Base-by-base conservation (phyloP, 805 yeast species). In the Kodamaea sagamina region DNA sequence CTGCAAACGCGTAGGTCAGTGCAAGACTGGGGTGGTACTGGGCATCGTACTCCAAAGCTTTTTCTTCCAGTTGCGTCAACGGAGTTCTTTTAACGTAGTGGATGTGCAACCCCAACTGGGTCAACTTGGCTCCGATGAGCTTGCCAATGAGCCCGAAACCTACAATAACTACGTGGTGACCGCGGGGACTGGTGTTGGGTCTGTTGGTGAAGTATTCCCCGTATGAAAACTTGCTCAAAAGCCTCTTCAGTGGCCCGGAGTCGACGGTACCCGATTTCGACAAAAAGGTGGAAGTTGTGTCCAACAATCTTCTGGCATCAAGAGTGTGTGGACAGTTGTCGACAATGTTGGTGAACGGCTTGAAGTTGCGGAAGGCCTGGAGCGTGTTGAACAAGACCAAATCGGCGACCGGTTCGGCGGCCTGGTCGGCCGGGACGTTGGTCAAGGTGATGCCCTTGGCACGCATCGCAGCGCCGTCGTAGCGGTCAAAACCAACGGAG, bases 61-160 rank as follows among this genome's bases (percentile, higher is more conserved):
- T 39, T 38, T 64, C 64, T 21, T 68, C 72, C 4, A 47, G 43
- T 4, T 47, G 51, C 0, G 72, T 42, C 41, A 79, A 61, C 26
- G 67, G 61, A 0, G 68, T 67, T 52, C 89, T 71, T 51, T 83
- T 84, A 42, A 78, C 72, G 50, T 85, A 86, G 44, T 74, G 73
- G 27, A 86, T 68, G 15, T 75, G 63, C 86, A 86, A 81, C 4
- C 87, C 89, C 24, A 86, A 59, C n/a, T 65, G 66, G 37, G 66
- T 41, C 46, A 86, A 68, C 52, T 83, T 72, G 37, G 61, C 62
- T 3, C 82, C 93, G 44, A 84, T 78, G 22, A 73, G 70, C 56
- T 75, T 74, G 6, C 95, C 95, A 52, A 86, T 86, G 15, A 79
- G 70, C 1, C 95, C 95, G 53, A 86, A 81, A 0, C 95, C 95